Percentiles rank a stretch among this genome's conserved stretches.
Conservation (phyloP, 305 asterid species). For the Fraxinus albicans region DNA sequence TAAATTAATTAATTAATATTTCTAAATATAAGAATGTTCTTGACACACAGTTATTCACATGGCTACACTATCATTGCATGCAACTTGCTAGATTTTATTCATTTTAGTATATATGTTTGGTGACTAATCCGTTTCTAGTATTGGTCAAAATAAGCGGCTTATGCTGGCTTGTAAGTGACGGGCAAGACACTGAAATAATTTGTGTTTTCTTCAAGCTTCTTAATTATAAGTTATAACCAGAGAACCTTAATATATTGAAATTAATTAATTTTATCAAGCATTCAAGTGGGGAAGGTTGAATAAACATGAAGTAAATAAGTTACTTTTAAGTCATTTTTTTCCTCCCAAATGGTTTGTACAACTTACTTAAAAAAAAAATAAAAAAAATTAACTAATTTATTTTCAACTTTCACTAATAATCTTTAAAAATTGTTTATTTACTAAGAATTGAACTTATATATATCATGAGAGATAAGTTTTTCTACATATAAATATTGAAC, state of each 20-base stretch:
- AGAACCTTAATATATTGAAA: constrained; percentile 8
- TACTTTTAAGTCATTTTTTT: no score
- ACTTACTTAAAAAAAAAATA: no score
- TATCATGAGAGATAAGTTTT: background rate
- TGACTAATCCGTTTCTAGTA: background rate
- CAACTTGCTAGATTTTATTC: constrained; percentile 31
- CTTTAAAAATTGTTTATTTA: no score
- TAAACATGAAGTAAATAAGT: background rate
- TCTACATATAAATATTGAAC: no score
- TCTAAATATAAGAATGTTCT: constrained; percentile 13
- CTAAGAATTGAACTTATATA: background rate
- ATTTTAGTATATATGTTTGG: background rate
- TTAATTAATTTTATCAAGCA: constrained; percentile 12
- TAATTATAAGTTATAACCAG: background rate
- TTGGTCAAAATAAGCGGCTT: constrained; percentile 14
- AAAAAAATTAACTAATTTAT: background rate
- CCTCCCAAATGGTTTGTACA: background rate
- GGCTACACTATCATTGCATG: constrained; percentile 33
- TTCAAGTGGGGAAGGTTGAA: background rate
- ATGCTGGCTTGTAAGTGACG: constrained; percentile 17
- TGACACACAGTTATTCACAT: constrained; percentile 39
- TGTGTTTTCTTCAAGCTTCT: background rate
- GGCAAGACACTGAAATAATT: background rate
- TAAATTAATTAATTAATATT: background rate
- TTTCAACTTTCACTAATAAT: background rate